Percentiles rank a stretch among this genome's conserved stretches.
phyloP scores from a whole-genome alignment of 768 basidiomycete species.

The Myochromella boudieri region DNA sequence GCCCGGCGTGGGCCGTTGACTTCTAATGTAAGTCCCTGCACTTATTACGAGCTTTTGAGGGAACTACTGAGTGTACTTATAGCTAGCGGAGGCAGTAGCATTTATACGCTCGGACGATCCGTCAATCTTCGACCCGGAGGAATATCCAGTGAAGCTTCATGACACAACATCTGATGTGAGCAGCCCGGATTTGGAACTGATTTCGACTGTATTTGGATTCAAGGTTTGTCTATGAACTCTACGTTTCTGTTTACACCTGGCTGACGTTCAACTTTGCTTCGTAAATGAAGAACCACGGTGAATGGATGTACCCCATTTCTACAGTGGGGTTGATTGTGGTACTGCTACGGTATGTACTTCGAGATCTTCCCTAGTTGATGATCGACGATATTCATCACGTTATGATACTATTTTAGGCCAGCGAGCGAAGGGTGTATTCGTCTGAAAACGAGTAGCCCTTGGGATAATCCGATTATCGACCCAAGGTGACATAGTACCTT shows the following conservation, averaged over 20 bases:
- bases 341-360: constrained; percentile 34
- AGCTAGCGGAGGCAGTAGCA: constrained; percentile 56
- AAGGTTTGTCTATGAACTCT: constrained; percentile 25
- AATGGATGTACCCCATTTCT: constrained; percentile 30
- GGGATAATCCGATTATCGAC: constrained; percentile 42
- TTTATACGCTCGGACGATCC: constrained; percentile 60
- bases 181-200: constrained; percentile 50
- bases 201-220: constrained; percentile 42
- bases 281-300: constrained; percentile 40
- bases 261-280: too few relatives aligned
- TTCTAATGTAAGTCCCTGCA: constrained; percentile 56
- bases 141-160: constrained; percentile 35
- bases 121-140: constrained; percentile 38
- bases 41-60: too few relatives aligned
- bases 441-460: constrained; percentile 41
- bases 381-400: too few relatives aligned
- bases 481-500: constrained; percentile 48
- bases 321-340: constrained; percentile 42
- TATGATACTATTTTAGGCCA: constrained; percentile 30
- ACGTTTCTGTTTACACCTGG: too few relatives aligned
- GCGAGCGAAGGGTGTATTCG: constrained; percentile 39
- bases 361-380: neutral
- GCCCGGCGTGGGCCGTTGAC: constrained; percentile 50
- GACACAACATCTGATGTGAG: constrained; percentile 45
- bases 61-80: too few relatives aligned